phyloP scores from a whole-genome alignment of 108 stramenopile species.

The Skeletonema marinoi region DNA sequence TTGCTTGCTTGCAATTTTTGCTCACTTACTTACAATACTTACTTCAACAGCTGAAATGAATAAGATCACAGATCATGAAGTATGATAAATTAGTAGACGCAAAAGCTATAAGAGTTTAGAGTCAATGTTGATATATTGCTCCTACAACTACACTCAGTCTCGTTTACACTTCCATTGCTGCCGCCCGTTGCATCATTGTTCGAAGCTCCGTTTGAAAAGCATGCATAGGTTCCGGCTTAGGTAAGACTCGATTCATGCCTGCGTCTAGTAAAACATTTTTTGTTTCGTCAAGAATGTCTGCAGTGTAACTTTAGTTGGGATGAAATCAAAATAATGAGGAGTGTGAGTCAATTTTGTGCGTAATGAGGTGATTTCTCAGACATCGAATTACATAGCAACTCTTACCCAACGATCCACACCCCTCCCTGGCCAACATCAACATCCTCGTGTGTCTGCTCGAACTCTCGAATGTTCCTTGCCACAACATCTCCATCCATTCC shows the following conservation, averaged over 20 bases:
- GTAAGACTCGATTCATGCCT: constrained; percentile 20
- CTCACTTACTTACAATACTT: too few relatives aligned
- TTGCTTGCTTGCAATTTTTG: too few relatives aligned
- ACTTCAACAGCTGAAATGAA: too few relatives aligned
- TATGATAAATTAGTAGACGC: too few relatives aligned
- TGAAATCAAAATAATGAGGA: not conserved
- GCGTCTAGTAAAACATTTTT: not conserved
- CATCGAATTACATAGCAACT: not conserved
- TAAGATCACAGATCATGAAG: too few relatives aligned
- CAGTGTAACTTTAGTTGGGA: constrained; percentile 5
- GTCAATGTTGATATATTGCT: too few relatives aligned
- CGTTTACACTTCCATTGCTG: not conserved
- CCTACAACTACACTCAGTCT: not conserved
- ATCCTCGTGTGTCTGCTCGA: constrained; percentile 18
- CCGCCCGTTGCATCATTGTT: constrained; percentile 18
- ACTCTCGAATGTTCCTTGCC: constrained; percentile 22
- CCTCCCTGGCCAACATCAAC: not conserved
- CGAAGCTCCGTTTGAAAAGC: constrained; percentile 14
- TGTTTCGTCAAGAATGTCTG: constrained; percentile 22
- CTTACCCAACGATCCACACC: constrained; percentile 27
- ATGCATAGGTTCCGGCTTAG: constrained; percentile 23
- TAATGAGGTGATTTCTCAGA: not conserved
- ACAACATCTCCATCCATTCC: constrained; percentile 29
- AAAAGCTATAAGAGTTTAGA: too few relatives aligned
- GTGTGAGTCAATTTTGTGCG: not conserved